Conservation (phyloP, 805 yeast species). For the Hanseniaspora clermontiae region DNA sequence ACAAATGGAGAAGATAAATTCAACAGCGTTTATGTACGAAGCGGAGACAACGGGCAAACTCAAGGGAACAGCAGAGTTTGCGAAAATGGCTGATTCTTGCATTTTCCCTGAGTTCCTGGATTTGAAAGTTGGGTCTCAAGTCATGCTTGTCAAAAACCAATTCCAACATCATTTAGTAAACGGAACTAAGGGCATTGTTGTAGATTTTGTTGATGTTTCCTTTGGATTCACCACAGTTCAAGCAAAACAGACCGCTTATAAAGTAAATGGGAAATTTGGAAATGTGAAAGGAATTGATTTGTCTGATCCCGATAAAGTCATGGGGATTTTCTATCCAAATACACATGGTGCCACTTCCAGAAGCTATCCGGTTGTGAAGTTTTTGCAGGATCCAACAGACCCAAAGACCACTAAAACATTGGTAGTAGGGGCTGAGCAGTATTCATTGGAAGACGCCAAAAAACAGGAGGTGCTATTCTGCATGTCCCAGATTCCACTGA, state of each 20-base stretch:
- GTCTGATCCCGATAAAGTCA: background rate
- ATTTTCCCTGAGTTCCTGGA: conserved; percentile 42
- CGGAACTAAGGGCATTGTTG: conserved; percentile 62
- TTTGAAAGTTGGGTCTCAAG: conserved; percentile 64
- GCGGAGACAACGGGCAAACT: conserved; percentile 46
- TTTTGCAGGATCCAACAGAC: conserved; percentile 33
- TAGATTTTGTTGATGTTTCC: conserved; percentile 38
- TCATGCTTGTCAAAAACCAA: conserved; percentile 62
- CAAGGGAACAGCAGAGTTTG: conserved; percentile 23
- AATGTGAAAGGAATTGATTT: background rate
- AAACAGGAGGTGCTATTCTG: conserved; percentile 53
- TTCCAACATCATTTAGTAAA: conserved; percentile 60
- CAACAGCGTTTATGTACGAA: conserved; percentile 32
- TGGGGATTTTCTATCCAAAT: background rate
- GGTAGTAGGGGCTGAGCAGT: conserved; percentile 67
- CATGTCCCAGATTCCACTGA: conserved; percentile 69
- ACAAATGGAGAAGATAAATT: conserved; percentile 37
- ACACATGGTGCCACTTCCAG: background rate
- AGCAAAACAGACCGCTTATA: background rate
- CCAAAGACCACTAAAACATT: conserved; percentile 62
- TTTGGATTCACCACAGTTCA: conserved; percentile 30
- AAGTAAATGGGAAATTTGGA: background rate
- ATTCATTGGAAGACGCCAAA: conserved; percentile 63
- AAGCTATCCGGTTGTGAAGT: conserved; percentile 62
- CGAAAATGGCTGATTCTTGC: conserved; percentile 33